phyloP scores from a whole-genome alignment of 179 eudicot species.

The Amaranthus tricolor region DNA sequence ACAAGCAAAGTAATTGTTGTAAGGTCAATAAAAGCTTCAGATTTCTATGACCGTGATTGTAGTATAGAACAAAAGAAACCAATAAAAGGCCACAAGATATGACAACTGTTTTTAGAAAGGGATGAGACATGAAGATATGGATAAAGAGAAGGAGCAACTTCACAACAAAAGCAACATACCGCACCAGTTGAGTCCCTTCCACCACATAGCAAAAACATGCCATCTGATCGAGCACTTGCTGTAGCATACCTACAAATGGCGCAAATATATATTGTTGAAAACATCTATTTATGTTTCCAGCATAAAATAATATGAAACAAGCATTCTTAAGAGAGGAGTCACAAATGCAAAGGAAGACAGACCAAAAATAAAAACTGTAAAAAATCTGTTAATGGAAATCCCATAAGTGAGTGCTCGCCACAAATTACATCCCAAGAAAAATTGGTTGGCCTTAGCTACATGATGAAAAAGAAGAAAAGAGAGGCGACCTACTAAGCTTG shows the following conservation, averaged over 20 bases:
- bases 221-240: conserved; percentile 96
- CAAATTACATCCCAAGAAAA: too few species aligned
- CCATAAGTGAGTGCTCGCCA: too few species aligned
- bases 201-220: conserved; percentile 98
- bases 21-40: neutral
- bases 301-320: neutral
- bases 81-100: neutral
- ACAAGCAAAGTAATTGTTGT: neutral
- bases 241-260: conserved; percentile 68
- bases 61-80: neutral
- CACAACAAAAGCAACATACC: conserved; percentile 51
- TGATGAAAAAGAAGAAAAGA: too few species aligned
- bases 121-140: neutral
- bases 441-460: too few species aligned
- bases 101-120: neutral
- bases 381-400: neutral
- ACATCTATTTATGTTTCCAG: neutral
- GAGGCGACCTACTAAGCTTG: too few species aligned
- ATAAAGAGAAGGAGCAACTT: conserved; percentile 6
- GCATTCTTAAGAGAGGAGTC: neutral
- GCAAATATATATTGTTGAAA: conserved; percentile 8
- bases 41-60: neutral
- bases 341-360: conserved; percentile 1
- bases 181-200: conserved; percentile 86
- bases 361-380: neutral